Evolutionary conservation across 179 eudicot genomes (phyloP).

Genomic region (Beta lomatogona): DNA sequence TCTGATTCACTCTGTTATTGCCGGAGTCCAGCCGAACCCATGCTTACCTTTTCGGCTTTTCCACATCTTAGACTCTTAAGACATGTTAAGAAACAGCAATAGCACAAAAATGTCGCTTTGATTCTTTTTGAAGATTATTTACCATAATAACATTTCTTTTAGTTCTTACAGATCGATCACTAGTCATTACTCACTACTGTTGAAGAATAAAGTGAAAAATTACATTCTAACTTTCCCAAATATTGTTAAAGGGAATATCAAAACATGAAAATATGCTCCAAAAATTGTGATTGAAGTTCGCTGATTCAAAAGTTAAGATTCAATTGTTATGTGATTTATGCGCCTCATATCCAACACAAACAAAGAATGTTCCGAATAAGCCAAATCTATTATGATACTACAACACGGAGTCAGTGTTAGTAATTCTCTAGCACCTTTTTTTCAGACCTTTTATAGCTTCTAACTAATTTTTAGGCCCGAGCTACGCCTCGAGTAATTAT

Average conservation of each 20-base stretch:
- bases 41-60: no score
- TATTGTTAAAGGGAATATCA: background rate
- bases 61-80: no score
- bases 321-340: background rate
- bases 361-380: background rate
- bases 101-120: no score
- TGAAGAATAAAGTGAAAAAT: background rate
- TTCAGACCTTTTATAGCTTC: background rate
- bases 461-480: no score
- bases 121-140: background rate
- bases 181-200: background rate
- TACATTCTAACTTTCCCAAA: background rate
- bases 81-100: background rate
- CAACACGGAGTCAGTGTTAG: background rate
- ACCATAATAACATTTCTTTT: background rate
- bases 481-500: no score
- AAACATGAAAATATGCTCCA: background rate
- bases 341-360: background rate
- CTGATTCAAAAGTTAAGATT: background rate
- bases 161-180: background rate
- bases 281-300: background rate
- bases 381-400: background rate
- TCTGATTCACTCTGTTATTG: no score
- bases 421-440: background rate
- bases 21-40: no score